Evolutionary conservation across 106 monocot species (phyloP), one percentile per base, ranked within the genome.

Genomic region (Acorus calamus): DNA sequence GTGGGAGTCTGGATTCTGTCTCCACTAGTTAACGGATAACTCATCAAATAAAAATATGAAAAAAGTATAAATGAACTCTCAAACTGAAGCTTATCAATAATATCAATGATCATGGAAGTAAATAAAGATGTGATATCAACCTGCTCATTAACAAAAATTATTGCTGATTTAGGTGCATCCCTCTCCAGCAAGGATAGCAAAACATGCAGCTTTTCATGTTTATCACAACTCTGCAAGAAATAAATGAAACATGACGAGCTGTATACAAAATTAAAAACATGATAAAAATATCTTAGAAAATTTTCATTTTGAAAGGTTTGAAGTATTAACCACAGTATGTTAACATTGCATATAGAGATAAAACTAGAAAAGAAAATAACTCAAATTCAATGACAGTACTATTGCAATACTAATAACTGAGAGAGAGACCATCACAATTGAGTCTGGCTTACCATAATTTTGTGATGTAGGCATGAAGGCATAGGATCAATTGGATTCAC

Each of bases 121-220:
- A 65, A n/a, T 1, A 42, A 59, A 63, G 6, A 4, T 48, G 49
- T 42, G 49, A 50, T 4, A 62, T 66, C 64, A 75, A 90, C 94
- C 89, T 90, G 94, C 46, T 90, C 89, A 47, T 66, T 57, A 59
- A 90, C 89, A 84, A 94, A 94, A 70, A 89, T 77, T 71, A 94
- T 94, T 48, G 64, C 83, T 55, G 94, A 86, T 68, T 70, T 89
- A 50, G 94, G 94, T 46, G 75, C 53, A 74, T 94, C 89, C 47
- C 53, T 86, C 59, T 84, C 70, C 68, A 94, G 77, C 63, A 94
- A 77, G 59, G 69, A 62, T 7, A 84, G 70, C 68, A 94, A 69
- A 45, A 53, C 49, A 42, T 68, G 66, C 53, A 94, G 73, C 66
- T 55, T 79, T 71, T 89, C 77, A 57, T 71, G 77, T 63, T 84